Evolutionary conservation across 2,329 filamentous ascomycete genomes (phyloP), one percentile per base, ranked within the genome.

Genomic region (Xylariales sp.): DNA sequence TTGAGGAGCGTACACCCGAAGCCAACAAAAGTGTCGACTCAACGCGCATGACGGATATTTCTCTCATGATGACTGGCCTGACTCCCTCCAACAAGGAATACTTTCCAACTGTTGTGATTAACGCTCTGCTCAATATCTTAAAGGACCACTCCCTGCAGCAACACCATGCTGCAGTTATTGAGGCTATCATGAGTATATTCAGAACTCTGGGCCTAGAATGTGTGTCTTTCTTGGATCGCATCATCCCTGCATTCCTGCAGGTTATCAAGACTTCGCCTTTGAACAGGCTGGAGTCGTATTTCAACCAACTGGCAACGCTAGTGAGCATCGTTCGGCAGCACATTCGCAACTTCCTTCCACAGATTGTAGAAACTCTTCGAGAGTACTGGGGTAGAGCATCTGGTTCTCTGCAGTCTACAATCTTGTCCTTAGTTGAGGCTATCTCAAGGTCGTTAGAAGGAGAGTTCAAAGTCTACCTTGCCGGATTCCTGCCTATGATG

Each of bases 181-280:
- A 97, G 59, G 93, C 93, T 5, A 94, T 98, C 52, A 97, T 98
- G 82, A 95, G 88, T 51, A 98, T 98, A 42, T 98, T 98, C 65
- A 87, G 93, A 51, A 98, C 94, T 0, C 75, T 98, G 43, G 93
- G 93, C 3, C 68, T 98, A 51, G 95, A 97, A 59, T 98, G 93
- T 58, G 91, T 98, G 7, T 86, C 88, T 0, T 98, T 97, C 61
- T 77, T 98, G 2, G 85, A 87, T 43, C 85, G 93, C 43, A 96
- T 98, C 44, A 87, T 98, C 21, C 93, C 94, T 0, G 93, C 89
- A 0, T 98, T 98, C 55, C 74, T 98, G 29, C 74, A 80, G 13
- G 91, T 98, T 40, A 95, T 98, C 44, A 78, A 85, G 49, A 85
- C 84, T 35, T 89, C 90, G 5, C 80, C 87, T 13, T 71, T 78